Base-by-base conservation (phyloP, 805 yeast species). In the Starmerella sirachaensis region DNA sequence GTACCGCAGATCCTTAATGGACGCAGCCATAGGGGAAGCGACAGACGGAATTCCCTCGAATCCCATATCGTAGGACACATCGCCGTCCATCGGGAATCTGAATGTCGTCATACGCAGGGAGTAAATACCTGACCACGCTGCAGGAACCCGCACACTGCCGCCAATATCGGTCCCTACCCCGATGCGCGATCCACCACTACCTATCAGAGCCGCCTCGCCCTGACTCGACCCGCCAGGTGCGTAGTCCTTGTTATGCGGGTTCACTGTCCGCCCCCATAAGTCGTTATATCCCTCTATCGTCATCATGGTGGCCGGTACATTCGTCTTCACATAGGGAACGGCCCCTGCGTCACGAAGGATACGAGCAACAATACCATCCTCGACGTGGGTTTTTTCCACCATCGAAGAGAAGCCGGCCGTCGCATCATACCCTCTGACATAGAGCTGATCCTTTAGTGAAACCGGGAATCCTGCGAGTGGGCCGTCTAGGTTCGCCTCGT, bases 381-480 rank as follows among this genome's bases (percentile, higher is more conserved):
- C 54, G 6, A 47, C 43, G 4, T 63, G 49, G 16, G 72, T 65
- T 45, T 66, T 59, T 41, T 62, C 64, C 21, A 66, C 52, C 29
- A 48, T 43, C 13, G 59, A 51, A 23, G 72, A 68, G 48, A 65
- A 68, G 5, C 74, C 72, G 17, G 66, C 68, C 38, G 70, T 68
- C 1, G 76, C 66, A 48, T 69, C 68, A 38, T 61, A 66, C 28
- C 76, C 78, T 30, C 56, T 61, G 40, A 65, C 65, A 35, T 60
- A 57, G 47, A 62, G 65, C 31, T 75, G 74, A 46, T 75, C 82
- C 52, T 76, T 76, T 38, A 76, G 55, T 1, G 80, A 72, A 34
- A 76, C 59, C 5, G 81, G 80, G 46, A 76, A 55, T 2, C 82
- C 81, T 30, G 77, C 79, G 37, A 75, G 60, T 1, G 78, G 75